Base-by-base conservation (phyloP, 352 stramenopile species). In the Pythium guiyangense region DNA sequence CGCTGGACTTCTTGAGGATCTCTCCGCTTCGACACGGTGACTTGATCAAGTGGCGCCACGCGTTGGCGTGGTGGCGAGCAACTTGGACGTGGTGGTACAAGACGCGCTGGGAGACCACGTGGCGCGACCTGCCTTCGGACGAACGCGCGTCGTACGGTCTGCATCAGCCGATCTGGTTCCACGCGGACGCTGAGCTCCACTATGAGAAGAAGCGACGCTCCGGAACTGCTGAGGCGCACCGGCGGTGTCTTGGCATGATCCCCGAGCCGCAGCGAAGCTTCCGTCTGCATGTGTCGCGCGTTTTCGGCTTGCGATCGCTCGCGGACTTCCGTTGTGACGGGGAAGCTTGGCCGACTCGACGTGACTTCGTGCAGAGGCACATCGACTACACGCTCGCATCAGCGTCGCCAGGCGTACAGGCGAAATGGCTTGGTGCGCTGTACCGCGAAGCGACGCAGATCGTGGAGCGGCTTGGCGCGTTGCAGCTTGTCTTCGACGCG, bases 41-140 rank as follows among this genome's bases (percentile, higher is more conserved):
- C n/a, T n/a, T n/a, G n/a, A n/a, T n/a, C n/a, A n/a, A n/a, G n/a
- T n/a, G n/a, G n/a, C 27, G 54, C 6, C 39, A 18, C 6, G 12
- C 15, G 39, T 44, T 55, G 46, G 26, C 20, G n/a, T 44, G 39
- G 39, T 44, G 39, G 39, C 39, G 39, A 27, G 48, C 25, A 34
- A 62, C 56, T 6, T 62, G 47, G 39, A 44, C 22, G 12, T 62
- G 56, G 44, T 62, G 56, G 56, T 40, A 50, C 51, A 54, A 57
- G 45, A 62, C 34, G 3, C 43, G 51, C 5, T 62, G 56, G 56
- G 56, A 62, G 29, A 54, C 57, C 56, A 57, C 43, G 14, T 58
- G 52, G 52, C 40, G 51, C 43, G 43, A 58, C 43, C 25, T 58
- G 18, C 52, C 52, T 43, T 5, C 40, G 52, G 42, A 51, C 26